Evolutionary conservation across 108 stramenopile genomes (phyloP).

Genomic region (Asterionellopsis glacialis): DNA sequence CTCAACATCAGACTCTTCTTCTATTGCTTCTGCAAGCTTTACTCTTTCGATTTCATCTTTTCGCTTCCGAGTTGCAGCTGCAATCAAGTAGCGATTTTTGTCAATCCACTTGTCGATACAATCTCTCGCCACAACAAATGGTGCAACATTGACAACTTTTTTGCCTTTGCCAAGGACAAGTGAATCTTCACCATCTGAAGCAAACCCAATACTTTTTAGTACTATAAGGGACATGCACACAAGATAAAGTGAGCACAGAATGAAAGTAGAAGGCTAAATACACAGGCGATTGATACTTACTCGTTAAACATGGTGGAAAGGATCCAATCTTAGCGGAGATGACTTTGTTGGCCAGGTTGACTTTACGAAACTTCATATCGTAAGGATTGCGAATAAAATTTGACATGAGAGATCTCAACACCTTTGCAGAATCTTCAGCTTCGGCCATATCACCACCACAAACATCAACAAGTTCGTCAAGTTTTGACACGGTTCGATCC

Average conservation of each 20-base stretch:
- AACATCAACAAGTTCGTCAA: conserved; percentile 57
- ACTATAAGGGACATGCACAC: conserved; percentile 12
- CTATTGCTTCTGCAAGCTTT: conserved; percentile 27
- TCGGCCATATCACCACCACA: conserved; percentile 47
- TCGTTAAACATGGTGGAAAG: conserved; percentile 31
- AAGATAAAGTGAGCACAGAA: too few relatives aligned
- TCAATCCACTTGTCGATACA: conserved; percentile 82
- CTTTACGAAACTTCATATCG: conserved; percentile 59
- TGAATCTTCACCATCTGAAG: conserved; percentile 24
- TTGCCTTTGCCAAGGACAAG: conserved; percentile 57
- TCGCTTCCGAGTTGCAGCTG: conserved; percentile 55
- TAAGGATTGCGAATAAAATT: conserved; percentile 70
- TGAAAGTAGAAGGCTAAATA: too few relatives aligned
- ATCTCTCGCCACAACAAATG: conserved; percentile 68
- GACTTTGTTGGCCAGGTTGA: conserved; percentile 73
- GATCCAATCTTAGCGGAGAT: conserved; percentile 57
- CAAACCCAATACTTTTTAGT: conserved; percentile 68
- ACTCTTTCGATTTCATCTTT: conserved; percentile 57
- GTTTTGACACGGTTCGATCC: conserved; percentile 35
- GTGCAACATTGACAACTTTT: conserved; percentile 72
- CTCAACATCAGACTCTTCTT: conserved; percentile 25
- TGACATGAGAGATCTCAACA: conserved; percentile 58
- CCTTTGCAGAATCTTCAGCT: conserved; percentile 67
- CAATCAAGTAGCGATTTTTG: conserved; percentile 62
- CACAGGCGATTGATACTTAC: too few relatives aligned